Conservation (phyloP, 257 asterid species). For the Knoxia roxburghii region DNA sequence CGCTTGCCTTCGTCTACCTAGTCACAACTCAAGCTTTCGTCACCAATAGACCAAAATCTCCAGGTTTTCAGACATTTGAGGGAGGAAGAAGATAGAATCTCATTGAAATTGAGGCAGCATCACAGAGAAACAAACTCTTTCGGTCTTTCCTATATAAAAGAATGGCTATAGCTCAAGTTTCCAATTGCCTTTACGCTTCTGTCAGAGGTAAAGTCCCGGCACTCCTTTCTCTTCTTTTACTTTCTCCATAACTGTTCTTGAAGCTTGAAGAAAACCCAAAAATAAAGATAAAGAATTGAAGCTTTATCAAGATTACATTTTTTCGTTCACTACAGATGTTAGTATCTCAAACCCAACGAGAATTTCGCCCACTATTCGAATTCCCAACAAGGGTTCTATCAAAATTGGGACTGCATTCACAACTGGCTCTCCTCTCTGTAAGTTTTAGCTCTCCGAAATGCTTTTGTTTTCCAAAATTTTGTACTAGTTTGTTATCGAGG, state of each 20-base stretch:
- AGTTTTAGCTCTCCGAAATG: not conserved
- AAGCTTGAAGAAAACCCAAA: too few relatives aligned
- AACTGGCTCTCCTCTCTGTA: slow-evolving; percentile 38
- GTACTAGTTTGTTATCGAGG: not conserved
- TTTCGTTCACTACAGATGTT: slow-evolving; percentile 22
- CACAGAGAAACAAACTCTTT: not conserved
- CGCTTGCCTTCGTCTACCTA: not conserved
- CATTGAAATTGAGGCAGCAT: not conserved
- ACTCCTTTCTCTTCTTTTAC: not conserved
- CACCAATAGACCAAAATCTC: not conserved
- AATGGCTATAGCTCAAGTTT: slow-evolving; percentile 33
- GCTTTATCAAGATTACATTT: not conserved
- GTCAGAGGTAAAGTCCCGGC: slow-evolving; percentile 19
- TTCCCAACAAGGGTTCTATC: slow-evolving; percentile 10
- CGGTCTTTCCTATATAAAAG: not conserved
- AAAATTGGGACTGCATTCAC: slow-evolving; percentile 28
- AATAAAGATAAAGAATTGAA: not conserved
- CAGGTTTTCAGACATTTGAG: not conserved
- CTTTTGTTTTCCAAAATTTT: not conserved
- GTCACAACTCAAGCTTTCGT: not conserved
- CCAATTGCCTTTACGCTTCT: slow-evolving; percentile 32
- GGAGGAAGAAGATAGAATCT: slow-evolving; percentile 5
- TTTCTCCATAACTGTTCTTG: not conserved
- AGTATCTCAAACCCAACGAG: slow-evolving; percentile 17
- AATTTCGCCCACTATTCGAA: slow-evolving; percentile 11